phyloP scores from a whole-genome alignment of 2,329 filamentous ascomycete genomes.

The Alternaria panax region DNA sequence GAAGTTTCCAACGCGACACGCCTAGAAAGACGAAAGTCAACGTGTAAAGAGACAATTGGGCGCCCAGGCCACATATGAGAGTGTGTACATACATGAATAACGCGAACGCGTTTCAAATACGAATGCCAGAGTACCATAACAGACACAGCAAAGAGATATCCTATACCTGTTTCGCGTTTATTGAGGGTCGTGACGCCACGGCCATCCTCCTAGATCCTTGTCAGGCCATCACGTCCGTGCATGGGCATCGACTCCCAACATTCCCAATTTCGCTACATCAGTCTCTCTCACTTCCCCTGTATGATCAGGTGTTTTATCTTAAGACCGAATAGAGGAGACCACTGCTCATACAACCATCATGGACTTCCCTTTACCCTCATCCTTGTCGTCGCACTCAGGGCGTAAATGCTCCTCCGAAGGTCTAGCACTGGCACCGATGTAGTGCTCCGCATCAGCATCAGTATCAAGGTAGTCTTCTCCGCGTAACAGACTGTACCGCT shows the following conservation, averaged over 20 bases:
- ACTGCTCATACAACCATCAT: constrained; percentile 14
- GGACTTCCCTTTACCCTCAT: constrained; percentile 17
- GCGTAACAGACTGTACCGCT: constrained; percentile 26
- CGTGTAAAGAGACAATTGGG: not conserved
- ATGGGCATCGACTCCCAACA: not conserved
- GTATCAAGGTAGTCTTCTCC: constrained; percentile 27
- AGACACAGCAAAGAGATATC: not conserved
- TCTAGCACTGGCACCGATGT: constrained; percentile 9
- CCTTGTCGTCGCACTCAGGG: constrained; percentile 14
- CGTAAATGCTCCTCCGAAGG: constrained; percentile 13
- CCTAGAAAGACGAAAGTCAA: not conserved
- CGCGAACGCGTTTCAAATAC: not conserved
- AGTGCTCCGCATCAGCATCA: constrained; percentile 23
- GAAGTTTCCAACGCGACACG: constrained; percentile 18
- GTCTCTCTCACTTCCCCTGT: not conserved
- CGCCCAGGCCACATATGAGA: not conserved
- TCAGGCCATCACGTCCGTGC: not conserved
- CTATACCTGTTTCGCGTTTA: not conserved
- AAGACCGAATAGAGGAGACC: too few relatives aligned
- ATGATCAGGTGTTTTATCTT: not conserved
- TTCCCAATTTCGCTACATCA: not conserved
- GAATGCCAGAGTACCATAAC: not conserved
- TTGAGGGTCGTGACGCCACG: not conserved
- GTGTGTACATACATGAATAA: not conserved
- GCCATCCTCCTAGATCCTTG: not conserved